These are phyloP conservation scores for Saccharomyces eubayanus DNA, from an alignment of 805 yeast species.

Conservation along the genomic window DNA sequence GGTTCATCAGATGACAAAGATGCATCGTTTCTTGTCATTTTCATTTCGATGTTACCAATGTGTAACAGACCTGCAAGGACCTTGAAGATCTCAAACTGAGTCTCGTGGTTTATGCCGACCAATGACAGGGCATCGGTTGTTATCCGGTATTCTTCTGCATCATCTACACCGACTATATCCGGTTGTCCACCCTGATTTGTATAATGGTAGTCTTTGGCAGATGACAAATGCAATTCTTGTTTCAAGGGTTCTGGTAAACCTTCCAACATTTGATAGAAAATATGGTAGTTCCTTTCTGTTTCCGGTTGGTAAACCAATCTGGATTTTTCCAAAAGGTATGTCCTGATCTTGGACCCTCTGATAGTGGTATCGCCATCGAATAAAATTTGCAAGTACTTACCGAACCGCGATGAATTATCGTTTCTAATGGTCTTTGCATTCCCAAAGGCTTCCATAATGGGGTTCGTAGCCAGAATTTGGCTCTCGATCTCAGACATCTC, in stretches of 20 bases:
- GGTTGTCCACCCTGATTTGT: conserved; percentile 81
- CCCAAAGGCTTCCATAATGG: conserved; percentile 86
- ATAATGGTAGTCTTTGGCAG: conserved; percentile 65
- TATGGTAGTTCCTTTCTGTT: conserved; percentile 87
- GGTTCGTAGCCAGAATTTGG: conserved; percentile 92
- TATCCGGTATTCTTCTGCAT: conserved; percentile 61
- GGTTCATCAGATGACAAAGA: conserved; percentile 80
- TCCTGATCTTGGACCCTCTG: conserved; percentile 89
- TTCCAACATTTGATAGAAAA: conserved; percentile 78
- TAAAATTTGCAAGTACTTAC: conserved; percentile 85
- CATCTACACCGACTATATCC: conserved; percentile 72
- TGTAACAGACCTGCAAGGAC: conserved; percentile 84
- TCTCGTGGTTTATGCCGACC: conserved; percentile 59
- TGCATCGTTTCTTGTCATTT: conserved; percentile 80
- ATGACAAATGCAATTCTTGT: conserved; percentile 48
- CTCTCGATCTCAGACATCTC: conserved; percentile 87
- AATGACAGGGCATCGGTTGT: conserved; percentile 69
- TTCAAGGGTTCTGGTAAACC: conserved; percentile 56
- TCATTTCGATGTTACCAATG: conserved; percentile 84
- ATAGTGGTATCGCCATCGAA: conserved; percentile 71
- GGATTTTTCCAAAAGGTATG: conserved; percentile 86
- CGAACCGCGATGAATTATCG: conserved; percentile 91
- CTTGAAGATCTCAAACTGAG: conserved; percentile 64
- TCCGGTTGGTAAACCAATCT: conserved; percentile 89
- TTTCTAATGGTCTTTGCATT: conserved; percentile 91